Conservation (phyloP, 2,329 filamentous ascomycete species). For the Colletotrichum phormii region DNA sequence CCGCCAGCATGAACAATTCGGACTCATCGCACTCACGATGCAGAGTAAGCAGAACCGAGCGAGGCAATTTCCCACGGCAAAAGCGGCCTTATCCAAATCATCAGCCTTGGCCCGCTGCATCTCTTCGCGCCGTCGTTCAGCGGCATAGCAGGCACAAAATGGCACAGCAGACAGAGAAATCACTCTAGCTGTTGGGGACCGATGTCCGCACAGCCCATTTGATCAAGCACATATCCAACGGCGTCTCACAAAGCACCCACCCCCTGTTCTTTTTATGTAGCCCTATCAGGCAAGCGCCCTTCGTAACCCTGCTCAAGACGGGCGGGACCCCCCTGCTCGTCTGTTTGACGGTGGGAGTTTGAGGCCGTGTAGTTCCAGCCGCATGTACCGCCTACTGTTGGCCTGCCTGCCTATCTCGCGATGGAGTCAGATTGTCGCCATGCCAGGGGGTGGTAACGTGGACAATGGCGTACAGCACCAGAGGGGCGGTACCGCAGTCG, state of each 20-base stretch:
- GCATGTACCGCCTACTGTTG: conserved; percentile 6
- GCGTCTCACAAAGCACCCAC: background rate
- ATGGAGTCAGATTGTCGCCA: conserved; percentile 23
- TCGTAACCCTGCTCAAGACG: conserved; percentile 16
- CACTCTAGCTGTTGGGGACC: background rate
- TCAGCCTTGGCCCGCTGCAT: conserved; percentile 6
- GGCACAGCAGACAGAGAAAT: background rate
- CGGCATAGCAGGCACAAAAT: conserved; percentile 28
- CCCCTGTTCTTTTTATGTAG: background rate
- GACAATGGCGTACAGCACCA: conserved; percentile 8
- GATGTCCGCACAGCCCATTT: conserved; percentile 1
- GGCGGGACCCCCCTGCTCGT: background rate
- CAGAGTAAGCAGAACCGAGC: background rate
- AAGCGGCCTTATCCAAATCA: background rate
- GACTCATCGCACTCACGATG: background rate
- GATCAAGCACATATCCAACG: conserved; percentile 6
- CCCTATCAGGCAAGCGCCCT: conserved; percentile 34
- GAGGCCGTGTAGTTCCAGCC: background rate
- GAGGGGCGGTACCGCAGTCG: background rate
- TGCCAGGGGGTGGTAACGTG: conserved; percentile 2
- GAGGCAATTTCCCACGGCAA: conserved; percentile 30
- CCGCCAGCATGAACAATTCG: background rate
- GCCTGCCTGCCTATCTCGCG: conserved; percentile 11
- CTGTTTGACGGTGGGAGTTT: conserved; percentile 9
- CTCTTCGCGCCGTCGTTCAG: background rate